Evolutionary conservation across 2,329 filamentous ascomycete species (phyloP).

Genomic region (Fusarium tuaranense): DNA sequence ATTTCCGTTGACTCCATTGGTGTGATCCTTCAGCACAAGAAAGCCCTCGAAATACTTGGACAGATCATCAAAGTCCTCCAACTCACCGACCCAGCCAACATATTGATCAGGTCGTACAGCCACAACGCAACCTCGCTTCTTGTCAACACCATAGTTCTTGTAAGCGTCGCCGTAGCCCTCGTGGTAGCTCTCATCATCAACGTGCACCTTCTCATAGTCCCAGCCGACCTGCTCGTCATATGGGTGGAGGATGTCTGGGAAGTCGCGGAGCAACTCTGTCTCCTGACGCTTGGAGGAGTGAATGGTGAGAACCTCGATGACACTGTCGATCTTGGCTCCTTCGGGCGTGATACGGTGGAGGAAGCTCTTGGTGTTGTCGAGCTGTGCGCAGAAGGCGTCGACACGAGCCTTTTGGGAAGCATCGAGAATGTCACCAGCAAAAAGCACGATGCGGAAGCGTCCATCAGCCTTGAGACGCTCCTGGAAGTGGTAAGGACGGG

Average conservation of each 20-base stretch:
- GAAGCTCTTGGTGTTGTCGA: constrained; percentile 52
- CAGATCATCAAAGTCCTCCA: constrained; percentile 46
- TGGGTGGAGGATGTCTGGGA: constrained; percentile 59
- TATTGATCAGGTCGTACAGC: constrained; percentile 77
- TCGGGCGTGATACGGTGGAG: constrained; percentile 51
- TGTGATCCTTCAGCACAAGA: background rate
- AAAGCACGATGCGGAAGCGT: constrained; percentile 69
- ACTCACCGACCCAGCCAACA: constrained; percentile 58
- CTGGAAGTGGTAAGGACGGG: constrained; percentile 70
- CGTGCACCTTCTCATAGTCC: constrained; percentile 68
- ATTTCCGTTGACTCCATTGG: background rate
- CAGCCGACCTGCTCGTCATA: constrained; percentile 62
- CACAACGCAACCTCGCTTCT: constrained; percentile 66
- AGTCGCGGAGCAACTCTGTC: constrained; percentile 56
- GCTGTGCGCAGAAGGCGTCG: constrained; percentile 41
- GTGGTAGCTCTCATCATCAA: constrained; percentile 65
- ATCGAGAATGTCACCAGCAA: constrained; percentile 67
- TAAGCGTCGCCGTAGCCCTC: constrained; percentile 65
- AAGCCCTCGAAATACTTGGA: constrained; percentile 3
- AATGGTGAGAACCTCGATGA: constrained; percentile 71
- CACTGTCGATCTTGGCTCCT: constrained; percentile 24
- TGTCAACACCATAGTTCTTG: constrained; percentile 68
- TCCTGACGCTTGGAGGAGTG: constrained; percentile 65
- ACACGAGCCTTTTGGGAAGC: constrained; percentile 49
- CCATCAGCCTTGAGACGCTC: constrained; percentile 63